These are phyloP conservation scores for Echites panduratus DNA, from an alignment of 257 asterid species.

Conservation along the genomic window DNA sequence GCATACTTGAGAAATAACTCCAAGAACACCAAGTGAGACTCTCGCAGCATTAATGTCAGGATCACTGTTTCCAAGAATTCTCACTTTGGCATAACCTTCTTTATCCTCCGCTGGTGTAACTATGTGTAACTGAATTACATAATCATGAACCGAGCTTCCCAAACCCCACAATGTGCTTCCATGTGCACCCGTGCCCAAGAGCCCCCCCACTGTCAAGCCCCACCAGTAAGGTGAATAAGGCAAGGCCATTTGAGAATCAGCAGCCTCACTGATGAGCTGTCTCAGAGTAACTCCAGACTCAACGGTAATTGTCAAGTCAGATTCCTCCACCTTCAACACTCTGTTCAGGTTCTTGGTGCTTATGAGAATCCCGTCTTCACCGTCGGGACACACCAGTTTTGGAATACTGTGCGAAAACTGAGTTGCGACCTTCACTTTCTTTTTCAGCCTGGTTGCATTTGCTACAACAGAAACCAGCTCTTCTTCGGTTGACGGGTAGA, in stretches of 20 bases:
- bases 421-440: slow-evolving; percentile 45
- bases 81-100: slow-evolving; percentile 41
- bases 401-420: slow-evolving; percentile 63
- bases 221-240: slow-evolving; percentile 69
- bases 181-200: slow-evolving; percentile 69
- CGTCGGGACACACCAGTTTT: slow-evolving; percentile 59
- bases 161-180: slow-evolving; percentile 69
- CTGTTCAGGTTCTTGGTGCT: slow-evolving; percentile 47
- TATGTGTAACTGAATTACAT: slow-evolving; percentile 36
- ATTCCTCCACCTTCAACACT: slow-evolving; percentile 15
- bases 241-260: slow-evolving; percentile 37
- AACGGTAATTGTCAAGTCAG: slow-evolving; percentile 42
- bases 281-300: slow-evolving; percentile 55
- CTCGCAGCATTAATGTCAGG: slow-evolving; percentile 56
- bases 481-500: slow-evolving; percentile 42
- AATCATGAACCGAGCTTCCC: slow-evolving; percentile 65
- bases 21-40: slow-evolving; percentile 72
- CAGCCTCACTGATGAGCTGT: slow-evolving; percentile 42
- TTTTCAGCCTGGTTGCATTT: slow-evolving; percentile 23
- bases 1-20: slow-evolving; percentile 58
- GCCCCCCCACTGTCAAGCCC: slow-evolving; percentile 69
- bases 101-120: slow-evolving; percentile 39
- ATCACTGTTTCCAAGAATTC: slow-evolving; percentile 27
- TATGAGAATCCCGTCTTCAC: slow-evolving; percentile 37
- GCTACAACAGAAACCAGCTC: slow-evolving; percentile 49